Evolutionary conservation across 2,329 filamentous ascomycete species (phyloP), one percentile per base, ranked within the genome.

Genomic region (Pestalotiopsis sp.): DNA sequence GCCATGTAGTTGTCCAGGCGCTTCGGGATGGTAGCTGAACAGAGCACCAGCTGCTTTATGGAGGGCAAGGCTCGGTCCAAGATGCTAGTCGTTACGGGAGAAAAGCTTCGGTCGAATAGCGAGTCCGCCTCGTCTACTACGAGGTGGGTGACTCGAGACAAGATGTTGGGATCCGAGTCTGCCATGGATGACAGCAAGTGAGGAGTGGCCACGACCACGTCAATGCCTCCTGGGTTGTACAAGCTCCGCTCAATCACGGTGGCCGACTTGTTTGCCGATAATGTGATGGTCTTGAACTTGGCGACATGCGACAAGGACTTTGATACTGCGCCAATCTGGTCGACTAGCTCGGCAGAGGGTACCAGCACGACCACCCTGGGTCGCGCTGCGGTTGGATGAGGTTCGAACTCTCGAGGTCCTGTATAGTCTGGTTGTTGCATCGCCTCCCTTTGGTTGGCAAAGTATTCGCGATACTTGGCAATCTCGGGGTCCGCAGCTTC

Each of bases 111-210:
- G 81, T 99, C 97, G 73, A 99, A 89, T 11, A 99, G 89, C 4
- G 95, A 98, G 81, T 99, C 96, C 1, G 97, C 97, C 83, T 99
- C 97, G 78, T 99, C 97, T 63, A 97, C 87, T 69, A 99, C 88
- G 12, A 99, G 86, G 78, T 98, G 93, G 1, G 89, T 91, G 69
- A 98, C 95, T 13, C 94, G 92, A n/a, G 93, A 95, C 45, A 99
- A 89, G 70, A 99, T 91, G 75, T 97, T 95, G 12, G 96, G 96
- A 73, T 98, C 94, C 23, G 90, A 91, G 72, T 97, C 90, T 13
- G 93, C 93, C 76, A 99, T 96, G 70, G 93, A 95, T 68, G 92
- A 88, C 52, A 99, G 88, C 12, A 99, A 87, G 77, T 98, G 95
- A 4, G 96, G 97, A 0, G 96, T 99, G 17, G 93, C 87, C 69